phyloP scores from a whole-genome alignment of 805 yeast species.

The Schwanniomyces yamadae region DNA sequence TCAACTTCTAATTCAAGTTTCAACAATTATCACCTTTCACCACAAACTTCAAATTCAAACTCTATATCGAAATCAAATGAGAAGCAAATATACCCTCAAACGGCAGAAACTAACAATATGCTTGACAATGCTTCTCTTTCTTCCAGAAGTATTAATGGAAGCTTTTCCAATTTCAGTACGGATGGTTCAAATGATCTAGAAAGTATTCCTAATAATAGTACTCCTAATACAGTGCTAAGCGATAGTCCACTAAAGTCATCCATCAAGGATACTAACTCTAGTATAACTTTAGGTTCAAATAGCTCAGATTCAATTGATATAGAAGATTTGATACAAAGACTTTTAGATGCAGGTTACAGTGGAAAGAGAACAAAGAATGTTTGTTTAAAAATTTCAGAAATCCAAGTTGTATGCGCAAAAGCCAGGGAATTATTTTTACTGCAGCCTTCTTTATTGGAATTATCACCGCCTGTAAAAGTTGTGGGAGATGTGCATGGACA shows the following conservation, averaged over 20 bases:
- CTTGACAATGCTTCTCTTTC: constrained; percentile 4
- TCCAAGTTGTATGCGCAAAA: constrained; percentile 77
- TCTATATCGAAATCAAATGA: constrained; percentile 4
- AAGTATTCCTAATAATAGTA: neutral
- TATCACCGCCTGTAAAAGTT: constrained; percentile 81
- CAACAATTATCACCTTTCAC: constrained; percentile 17
- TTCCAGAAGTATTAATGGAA: constrained; percentile 6
- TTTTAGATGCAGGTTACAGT: constrained; percentile 92
- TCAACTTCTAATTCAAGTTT: constrained; percentile 13
- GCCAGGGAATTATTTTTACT: constrained; percentile 87
- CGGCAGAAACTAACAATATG: neutral
- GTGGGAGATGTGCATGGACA: constrained; percentile 98
- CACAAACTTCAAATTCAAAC: constrained; percentile 12
- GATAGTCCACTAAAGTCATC: neutral
- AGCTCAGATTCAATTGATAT: constrained; percentile 43
- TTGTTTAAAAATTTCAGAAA: constrained; percentile 87
- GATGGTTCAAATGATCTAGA: constrained; percentile 4
- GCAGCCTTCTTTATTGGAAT: constrained; percentile 87
- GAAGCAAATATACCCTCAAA: neutral
- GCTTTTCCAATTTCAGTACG: constrained; percentile 1
- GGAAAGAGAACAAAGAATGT: constrained; percentile 90
- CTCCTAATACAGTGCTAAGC: neutral
- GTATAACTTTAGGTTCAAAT: constrained; percentile 4
- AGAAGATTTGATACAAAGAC: constrained; percentile 86
- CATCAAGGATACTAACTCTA: neutral